Conservation (phyloP, 345 rosid species). For the Gossypium mustelinum region DNA sequence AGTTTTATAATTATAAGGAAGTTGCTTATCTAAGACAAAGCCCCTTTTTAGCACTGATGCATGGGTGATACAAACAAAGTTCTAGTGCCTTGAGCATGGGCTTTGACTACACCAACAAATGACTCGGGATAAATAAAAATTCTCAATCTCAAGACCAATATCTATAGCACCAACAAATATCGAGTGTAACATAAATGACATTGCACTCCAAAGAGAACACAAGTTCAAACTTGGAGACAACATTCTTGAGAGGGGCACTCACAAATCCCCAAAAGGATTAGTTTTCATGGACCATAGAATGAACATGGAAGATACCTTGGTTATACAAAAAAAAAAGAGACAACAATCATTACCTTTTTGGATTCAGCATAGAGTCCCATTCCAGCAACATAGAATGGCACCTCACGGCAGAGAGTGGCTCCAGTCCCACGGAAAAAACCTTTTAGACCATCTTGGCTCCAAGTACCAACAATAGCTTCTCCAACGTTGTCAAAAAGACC, state of each 20-base stretch:
- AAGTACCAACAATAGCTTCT: conserved; percentile 84
- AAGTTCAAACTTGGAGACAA: no score
- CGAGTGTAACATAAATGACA: no score
- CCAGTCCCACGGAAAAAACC: conserved; percentile 99
- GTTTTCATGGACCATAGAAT: no score
- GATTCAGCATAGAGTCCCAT: conserved; percentile 90
- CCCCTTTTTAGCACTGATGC: neutral
- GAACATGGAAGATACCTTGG: no score
- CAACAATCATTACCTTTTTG: conserved; percentile 60
- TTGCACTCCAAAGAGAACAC: no score
- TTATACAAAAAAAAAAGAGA: neutral
- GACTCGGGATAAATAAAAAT: neutral
- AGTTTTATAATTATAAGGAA: neutral
- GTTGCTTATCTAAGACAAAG: neutral
- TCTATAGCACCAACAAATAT: no score
- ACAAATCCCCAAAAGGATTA: no score
- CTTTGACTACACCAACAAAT: neutral
- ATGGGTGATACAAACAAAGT: neutral
- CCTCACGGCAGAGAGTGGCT: conserved; percentile 94
- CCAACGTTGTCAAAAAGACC: conserved; percentile 86
- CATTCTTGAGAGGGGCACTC: no score
- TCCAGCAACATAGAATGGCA: conserved; percentile 95
- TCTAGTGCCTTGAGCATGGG: neutral
- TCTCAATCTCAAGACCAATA: neutral
- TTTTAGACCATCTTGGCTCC: conserved; percentile 85